Conservation (phyloP, 73 alveolate genomes). For the Paramecium sonneborni region DNA sequence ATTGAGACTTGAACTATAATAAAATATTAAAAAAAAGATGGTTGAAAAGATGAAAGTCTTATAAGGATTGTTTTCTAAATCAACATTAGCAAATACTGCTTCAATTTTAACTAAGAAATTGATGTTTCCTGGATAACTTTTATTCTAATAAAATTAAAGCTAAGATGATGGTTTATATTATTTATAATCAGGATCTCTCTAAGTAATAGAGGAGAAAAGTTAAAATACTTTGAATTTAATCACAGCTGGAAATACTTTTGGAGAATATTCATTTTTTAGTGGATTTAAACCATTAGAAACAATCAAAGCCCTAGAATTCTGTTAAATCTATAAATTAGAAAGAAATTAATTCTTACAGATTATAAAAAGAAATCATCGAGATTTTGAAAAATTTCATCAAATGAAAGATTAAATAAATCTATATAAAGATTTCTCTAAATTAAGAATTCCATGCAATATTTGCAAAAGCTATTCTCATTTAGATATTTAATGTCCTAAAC, state of each 20-base stretch:
- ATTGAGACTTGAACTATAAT: not conserved
- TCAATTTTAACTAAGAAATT: not conserved
- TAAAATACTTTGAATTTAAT: not conserved
- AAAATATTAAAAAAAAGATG: not conserved
- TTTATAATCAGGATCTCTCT: not conserved
- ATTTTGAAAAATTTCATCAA: slow-evolving; percentile 42
- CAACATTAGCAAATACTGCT: not conserved
- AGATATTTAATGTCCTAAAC: not conserved
- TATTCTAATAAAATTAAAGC: not conserved
- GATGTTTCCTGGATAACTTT: not conserved
- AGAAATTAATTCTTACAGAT: slow-evolving; percentile 19
- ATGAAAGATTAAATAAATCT: not conserved
- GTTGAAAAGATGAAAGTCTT: not conserved
- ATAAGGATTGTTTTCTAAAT: not conserved
- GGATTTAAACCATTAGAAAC: not conserved
- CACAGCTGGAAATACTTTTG: slow-evolving; percentile 20
- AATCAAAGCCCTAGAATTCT: not conserved
- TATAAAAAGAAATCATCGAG: not conserved
- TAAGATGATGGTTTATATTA: not conserved
- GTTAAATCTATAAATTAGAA: not conserved
- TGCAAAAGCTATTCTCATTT: not conserved
- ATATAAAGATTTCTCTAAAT: not conserved
- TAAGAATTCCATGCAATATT: not conserved
- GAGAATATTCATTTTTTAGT: slow-evolving; percentile 40
- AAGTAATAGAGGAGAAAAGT: slow-evolving; percentile 16